Conservation (phyloP, 2,329 filamentous ascomycete species). For the Stemphylium beticola region DNA sequence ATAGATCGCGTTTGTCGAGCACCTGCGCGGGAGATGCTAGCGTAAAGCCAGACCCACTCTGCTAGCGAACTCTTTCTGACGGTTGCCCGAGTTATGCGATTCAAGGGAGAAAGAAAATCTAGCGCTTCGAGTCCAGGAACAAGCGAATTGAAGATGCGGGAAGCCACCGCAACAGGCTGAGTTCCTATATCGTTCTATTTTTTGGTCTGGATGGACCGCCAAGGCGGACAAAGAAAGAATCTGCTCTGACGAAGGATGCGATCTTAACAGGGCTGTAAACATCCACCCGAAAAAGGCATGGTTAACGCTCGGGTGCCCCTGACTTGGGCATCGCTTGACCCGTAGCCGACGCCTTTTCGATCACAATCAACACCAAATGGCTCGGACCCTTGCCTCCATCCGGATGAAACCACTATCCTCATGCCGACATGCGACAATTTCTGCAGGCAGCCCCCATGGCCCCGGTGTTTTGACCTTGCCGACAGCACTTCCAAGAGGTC, state of each 20-base stretch:
- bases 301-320: slow-evolving; percentile 16
- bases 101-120: background rate
- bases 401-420: slow-evolving; percentile 14
- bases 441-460: slow-evolving; percentile 14
- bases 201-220: background rate
- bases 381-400: slow-evolving; percentile 15
- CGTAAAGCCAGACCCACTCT: slow-evolving; percentile 4
- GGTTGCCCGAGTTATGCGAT: no score
- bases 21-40: background rate
- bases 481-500: slow-evolving; percentile 1
- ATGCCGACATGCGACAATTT: slow-evolving; percentile 9
- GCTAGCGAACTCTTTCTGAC: background rate
- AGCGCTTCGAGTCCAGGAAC: no score
- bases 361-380: slow-evolving; percentile 10
- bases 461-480: background rate
- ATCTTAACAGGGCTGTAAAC: slow-evolving; percentile 1
- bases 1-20: slow-evolving; percentile 3
- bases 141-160: no score
- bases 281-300: slow-evolving; percentile 1
- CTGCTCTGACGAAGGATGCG: background rate
- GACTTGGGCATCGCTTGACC: slow-evolving; percentile 7
- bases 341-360: slow-evolving; percentile 13
- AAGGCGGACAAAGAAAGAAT: background rate
- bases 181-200: background rate
- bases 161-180: background rate